A percentile compares a stretch with the other conserved stretches of the same genome.
phyloP scores from a whole-genome alignment of 495 filamentous ascomycete genomes.

The Bombardia bombarda region DNA sequence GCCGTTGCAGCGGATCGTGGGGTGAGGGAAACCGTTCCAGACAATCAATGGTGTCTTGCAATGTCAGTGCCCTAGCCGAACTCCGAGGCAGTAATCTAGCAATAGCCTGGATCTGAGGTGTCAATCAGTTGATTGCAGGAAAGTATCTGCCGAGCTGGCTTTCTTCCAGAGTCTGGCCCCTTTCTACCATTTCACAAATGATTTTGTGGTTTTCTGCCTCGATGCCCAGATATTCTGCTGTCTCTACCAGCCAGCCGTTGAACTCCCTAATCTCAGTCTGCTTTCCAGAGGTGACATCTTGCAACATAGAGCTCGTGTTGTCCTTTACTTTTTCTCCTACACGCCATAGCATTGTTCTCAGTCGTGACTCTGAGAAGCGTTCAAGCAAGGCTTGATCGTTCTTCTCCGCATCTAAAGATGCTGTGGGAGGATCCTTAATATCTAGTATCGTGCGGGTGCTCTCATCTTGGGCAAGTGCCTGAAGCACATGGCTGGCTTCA shows the following conservation, averaged over 20 bases:
- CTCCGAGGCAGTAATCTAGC: not conserved
- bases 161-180: slow-evolving; percentile 6
- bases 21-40: not conserved
- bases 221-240: slow-evolving; percentile 16
- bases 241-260: slow-evolving; percentile 70
- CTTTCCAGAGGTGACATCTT: slow-evolving; percentile 56
- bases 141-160: slow-evolving; percentile 1
- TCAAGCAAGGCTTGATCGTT: slow-evolving; percentile 35
- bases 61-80: slow-evolving; percentile 4
- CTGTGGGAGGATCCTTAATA: not conserved
- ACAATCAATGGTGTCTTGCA: slow-evolving; percentile 1
- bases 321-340: slow-evolving; percentile 52
- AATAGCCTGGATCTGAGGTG: not conserved
- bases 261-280: slow-evolving; percentile 74
- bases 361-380: slow-evolving; percentile 16
- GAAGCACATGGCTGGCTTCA: slow-evolving; percentile 54
- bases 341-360: slow-evolving; percentile 19
- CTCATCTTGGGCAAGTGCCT: slow-evolving; percentile 27
- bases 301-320: slow-evolving; percentile 71
- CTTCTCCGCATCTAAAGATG: not conserved
- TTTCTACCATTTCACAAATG: slow-evolving; percentile 22
- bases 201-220: slow-evolving; percentile 20
- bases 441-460: not conserved
- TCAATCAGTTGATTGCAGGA: slow-evolving; percentile 1
- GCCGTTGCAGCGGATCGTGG: slow-evolving; percentile 6